phyloP scores from a whole-genome alignment of 2,329 filamentous ascomycete genomes.

The Verticillium tricorpus region DNA sequence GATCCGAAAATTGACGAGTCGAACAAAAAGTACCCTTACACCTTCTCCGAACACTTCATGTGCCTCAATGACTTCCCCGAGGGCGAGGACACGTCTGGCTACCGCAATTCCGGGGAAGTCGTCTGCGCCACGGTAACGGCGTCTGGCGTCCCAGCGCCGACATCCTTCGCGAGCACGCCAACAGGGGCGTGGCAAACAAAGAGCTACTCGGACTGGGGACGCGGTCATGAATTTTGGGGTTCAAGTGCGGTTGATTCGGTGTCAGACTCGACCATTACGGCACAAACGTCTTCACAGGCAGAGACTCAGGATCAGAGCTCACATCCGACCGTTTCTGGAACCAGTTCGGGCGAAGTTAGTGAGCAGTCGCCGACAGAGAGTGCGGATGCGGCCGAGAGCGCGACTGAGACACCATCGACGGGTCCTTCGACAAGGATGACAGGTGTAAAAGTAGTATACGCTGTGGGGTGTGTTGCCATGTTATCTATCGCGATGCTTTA shows the following conservation, averaged over 20 bases:
- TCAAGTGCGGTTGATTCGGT: background rate
- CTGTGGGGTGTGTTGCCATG: background rate
- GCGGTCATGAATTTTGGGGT: background rate
- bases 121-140: conserved; percentile 1
- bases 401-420: background rate
- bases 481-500: background rate
- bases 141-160: background rate
- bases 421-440: background rate
- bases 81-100: background rate
- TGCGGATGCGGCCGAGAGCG: background rate
- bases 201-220: background rate
- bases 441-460: background rate
- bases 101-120: conserved; percentile 1
- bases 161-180: background rate
- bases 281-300: background rate
- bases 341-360: background rate
- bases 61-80: conserved; percentile 1
- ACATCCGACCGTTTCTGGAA: background rate
- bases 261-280: background rate
- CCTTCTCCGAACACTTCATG: conserved; percentile 5
- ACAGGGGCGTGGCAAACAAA: background rate
- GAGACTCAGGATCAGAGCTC: background rate
- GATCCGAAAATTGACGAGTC: background rate
- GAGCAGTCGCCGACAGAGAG: background rate
- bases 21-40: background rate